These are phyloP conservation scores for Plantago elongata DNA, from an alignment of 257 asterid genomes.

Conservation along the genomic window DNA sequence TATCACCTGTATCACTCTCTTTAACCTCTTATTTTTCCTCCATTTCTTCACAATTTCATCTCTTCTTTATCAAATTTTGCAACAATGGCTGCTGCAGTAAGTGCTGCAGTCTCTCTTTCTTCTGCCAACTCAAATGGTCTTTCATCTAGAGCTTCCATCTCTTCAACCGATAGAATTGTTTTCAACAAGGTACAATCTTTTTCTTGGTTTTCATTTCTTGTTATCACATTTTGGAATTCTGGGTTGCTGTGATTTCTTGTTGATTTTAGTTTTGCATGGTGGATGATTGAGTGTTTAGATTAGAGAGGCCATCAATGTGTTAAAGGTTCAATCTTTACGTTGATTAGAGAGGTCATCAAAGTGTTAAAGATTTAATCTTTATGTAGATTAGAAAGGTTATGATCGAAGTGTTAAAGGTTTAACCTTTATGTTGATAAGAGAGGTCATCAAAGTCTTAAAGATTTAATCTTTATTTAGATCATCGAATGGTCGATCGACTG, in stretches of 20 bases:
- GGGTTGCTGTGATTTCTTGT: neutral
- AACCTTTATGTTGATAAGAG: too few relatives aligned
- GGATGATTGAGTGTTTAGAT: neutral
- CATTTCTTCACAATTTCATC: neutral
- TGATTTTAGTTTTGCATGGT: neutral
- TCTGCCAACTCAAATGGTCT: slow-evolving; percentile 66
- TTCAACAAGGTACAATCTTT: slow-evolving; percentile 62
- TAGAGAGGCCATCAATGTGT: too few relatives aligned
- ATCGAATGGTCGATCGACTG: too few relatives aligned
- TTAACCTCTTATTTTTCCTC: slow-evolving; percentile 11
- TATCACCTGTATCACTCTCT: slow-evolving; percentile 11
- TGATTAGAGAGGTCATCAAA: too few relatives aligned
- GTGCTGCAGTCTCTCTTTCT: slow-evolving; percentile 89
- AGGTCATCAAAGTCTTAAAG: too few relatives aligned
- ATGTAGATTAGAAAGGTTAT: too few relatives aligned
- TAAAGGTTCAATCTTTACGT: too few relatives aligned
- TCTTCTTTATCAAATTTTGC: neutral
- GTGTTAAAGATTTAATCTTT: too few relatives aligned
- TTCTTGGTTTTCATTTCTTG: neutral
- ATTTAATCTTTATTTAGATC: too few relatives aligned
- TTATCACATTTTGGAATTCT: neutral
- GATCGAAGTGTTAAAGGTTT: too few relatives aligned
- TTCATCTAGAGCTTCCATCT: slow-evolving; percentile 46
- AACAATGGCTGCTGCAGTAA: slow-evolving; percentile 88
- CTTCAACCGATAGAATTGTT: slow-evolving; percentile 56